Evolutionary conservation across 1,284 basidiomycete genomes (phyloP).

Genomic region (Ceratobasidium sp.): DNA sequence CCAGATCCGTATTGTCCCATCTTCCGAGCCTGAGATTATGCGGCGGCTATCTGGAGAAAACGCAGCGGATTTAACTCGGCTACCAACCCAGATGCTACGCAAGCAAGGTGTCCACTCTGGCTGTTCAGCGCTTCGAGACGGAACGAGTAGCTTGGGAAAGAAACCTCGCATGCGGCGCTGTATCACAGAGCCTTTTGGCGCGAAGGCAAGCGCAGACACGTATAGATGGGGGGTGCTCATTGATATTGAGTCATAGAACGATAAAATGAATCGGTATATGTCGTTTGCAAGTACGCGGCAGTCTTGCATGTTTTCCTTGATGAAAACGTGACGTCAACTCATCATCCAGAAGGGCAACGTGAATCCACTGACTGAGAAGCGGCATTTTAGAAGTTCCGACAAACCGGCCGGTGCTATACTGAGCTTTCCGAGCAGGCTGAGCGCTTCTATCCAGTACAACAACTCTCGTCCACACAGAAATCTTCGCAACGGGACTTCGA

Average conservation of each 20-base stretch:
- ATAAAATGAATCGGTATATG: conserved; percentile 13
- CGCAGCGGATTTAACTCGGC: too few relatives aligned
- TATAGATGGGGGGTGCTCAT: conserved; percentile 38
- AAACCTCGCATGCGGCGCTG: neutral
- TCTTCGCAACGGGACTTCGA: neutral
- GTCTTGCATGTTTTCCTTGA: too few relatives aligned
- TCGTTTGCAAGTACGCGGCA: conserved; percentile 17
- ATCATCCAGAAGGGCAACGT: too few relatives aligned
- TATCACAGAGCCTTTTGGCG: neutral
- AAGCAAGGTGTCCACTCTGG: too few relatives aligned
- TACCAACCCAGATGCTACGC: too few relatives aligned
- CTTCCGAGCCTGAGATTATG: too few relatives aligned
- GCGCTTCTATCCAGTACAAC: conserved; percentile 32
- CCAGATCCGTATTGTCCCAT: too few relatives aligned
- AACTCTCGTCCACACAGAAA: conserved; percentile 1
- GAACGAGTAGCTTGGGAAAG: too few relatives aligned
- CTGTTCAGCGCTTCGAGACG: too few relatives aligned
- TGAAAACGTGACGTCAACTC: too few relatives aligned
- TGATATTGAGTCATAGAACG: conserved; percentile 22
- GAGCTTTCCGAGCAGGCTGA: conserved; percentile 18
- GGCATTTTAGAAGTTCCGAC: neutral
- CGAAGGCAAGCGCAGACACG: conserved; percentile 29
- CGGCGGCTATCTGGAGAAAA: too few relatives aligned
- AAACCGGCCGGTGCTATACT: neutral
- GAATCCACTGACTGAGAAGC: neutral